Evolutionary conservation across 2,329 filamentous ascomycete genomes (phyloP), one percentile per base, ranked within the genome.

Genomic region (Sclerotinia spermophila): DNA sequence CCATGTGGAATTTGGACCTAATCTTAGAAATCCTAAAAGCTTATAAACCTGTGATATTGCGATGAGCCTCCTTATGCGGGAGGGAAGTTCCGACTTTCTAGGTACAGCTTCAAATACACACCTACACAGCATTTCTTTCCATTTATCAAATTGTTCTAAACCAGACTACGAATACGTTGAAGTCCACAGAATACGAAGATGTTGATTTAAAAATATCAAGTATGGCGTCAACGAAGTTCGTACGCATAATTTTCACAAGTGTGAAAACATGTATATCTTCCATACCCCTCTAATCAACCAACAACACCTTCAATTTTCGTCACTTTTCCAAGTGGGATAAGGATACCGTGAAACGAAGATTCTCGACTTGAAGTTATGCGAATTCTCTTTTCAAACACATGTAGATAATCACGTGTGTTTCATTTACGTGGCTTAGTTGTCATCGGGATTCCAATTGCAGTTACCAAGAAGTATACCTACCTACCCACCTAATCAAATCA

Each of bases 171-270:
- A 4, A n/a, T n/a, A n/a, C n/a, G n/a, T n/a, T n/a, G 5, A 5
- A 35, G 30, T 48, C 42, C 60, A 64, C 60, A 35, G 42, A 64
- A 62, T 30, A 44, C 44, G 60, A 30, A 48, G 42, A 64, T 64
- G 42, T n/a, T 48, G 60, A 64, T 64, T 35, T n/a, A 64, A 64
- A 35, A 17, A 2, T 35, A 35, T 51, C 42, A 38, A 19, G 30
- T n/a, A 38, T 64, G 35, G 44, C 61, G 61, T 64, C 61, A 51
- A 64, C 11, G 4, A n/a, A 64, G 3, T 8, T n/a, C 7, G 3
- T 2, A 51, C 45, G 30, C 44, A 48, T 48, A 48, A 48, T 48
- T 51, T 48, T 62, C 61, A 64, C 30, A 48, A 51, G 61, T 64
- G 44, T 64, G 44, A 27, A 38, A 27, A 64, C 13, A 48, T 13